Percentiles rank a stretch among this genome's conserved stretches.
phyloP scores from a whole-genome alignment of 306 rosid genomes.

The Luffa aegyptiaca region DNA sequence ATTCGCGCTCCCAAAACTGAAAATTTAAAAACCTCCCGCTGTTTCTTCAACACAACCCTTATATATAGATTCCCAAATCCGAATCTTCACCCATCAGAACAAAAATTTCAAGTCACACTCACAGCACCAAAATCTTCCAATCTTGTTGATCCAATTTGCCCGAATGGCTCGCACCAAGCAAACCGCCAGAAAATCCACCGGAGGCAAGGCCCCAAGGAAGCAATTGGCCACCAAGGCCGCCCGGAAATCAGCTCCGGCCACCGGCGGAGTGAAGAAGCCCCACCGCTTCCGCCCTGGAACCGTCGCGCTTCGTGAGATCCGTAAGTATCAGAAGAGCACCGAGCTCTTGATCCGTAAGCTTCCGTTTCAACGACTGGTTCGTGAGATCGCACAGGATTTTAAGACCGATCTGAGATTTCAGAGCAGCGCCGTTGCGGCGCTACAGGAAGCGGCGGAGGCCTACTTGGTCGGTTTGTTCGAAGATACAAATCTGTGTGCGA shows the following conservation, averaged over 20 bases:
- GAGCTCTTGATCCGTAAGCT: conserved; percentile 12
- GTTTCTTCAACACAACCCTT: not conserved
- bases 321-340: conserved; percentile 9
- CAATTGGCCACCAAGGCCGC: conserved; percentile 15
- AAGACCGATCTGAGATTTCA: conserved; percentile 15
- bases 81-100: not conserved
- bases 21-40: not conserved
- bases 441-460: conserved; percentile 12
- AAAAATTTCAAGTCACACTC: not conserved
- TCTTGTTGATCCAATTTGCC: not conserved
- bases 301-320: conserved; percentile 14
- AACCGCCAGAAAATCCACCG: conserved; percentile 15
- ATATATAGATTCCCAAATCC: not conserved
- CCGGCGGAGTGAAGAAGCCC: conserved; percentile 13
- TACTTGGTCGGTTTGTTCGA: conserved; percentile 8
- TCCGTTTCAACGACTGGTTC: conserved; percentile 11
- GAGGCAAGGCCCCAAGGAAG: conserved; percentile 13
- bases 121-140: not conserved
- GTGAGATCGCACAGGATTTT: conserved; percentile 11
- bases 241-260: conserved; percentile 11
- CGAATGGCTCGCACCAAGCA: conserved; percentile 19
- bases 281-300: conserved; percentile 14
- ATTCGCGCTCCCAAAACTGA: not conserved
- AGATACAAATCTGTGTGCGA: conserved; percentile 12
- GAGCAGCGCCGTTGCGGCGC: conserved; percentile 11